Evolutionary conservation across 2,329 filamentous ascomycete species (phyloP), one percentile per base, ranked within the genome.

Genomic region (Lasiodiplodia gonubiensis): DNA sequence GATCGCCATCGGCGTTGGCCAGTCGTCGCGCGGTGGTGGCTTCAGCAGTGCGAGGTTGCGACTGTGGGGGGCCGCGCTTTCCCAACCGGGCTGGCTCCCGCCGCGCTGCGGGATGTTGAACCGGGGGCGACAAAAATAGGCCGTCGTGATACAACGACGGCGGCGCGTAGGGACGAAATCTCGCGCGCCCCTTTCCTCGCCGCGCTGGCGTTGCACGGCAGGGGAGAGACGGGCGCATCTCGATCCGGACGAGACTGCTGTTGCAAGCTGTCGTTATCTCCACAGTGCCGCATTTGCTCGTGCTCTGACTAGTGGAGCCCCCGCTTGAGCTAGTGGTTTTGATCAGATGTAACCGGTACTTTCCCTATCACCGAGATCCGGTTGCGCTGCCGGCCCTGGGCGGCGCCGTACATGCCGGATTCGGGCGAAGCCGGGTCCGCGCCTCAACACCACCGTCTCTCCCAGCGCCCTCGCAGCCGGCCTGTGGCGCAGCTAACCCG

Each of bases 261-360:
- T 66, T 52, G 64, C 64, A 57, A 57, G 52, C 37, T 57, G 64
- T 49, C 53, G 52, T 57, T 57, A 66, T 66, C 64, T 66, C 64
- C 64, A 66, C 64, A 66, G 39, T 66, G 52, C 52, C 64, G 64
- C 64, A 66, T 66, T 57, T 57, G 64, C 64, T 66, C 64, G 64
- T 57, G 64, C 64, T 57, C 54, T 37, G 27, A 51, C 59, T 63
- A 63, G 59, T 63, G 59, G 59, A 63, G 64, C 64, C 64, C 64
- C 64, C 64, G 64, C 64, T 57, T 61, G 39, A 61, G 57, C 53
- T 66, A 66, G 53, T 57, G 52, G 37, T 49, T 57, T 49, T 12
- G 53, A 52, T 35, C 52, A 55, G 64, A 57, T 65, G 48, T 53
- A 65, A 46, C 64, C 37, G 64, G 42, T 33, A 57, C 51, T 48